Conservation (phyloP, 169 alveolate genomes). For the Plasmodium gaboni region DNA sequence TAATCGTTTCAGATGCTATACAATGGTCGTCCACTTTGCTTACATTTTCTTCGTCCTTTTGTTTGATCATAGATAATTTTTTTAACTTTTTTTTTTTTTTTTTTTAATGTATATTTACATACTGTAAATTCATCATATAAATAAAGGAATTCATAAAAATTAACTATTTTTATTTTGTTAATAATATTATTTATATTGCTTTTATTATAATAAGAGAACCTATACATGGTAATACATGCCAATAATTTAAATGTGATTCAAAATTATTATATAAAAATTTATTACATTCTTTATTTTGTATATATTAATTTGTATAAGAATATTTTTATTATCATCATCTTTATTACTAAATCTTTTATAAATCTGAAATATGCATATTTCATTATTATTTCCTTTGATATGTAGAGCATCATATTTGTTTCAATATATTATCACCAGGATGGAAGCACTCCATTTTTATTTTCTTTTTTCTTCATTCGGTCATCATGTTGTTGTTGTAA, state of each 20-base stretch:
- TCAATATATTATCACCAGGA: neutral
- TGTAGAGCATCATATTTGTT: conserved; percentile 24
- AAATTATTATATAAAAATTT: conserved; percentile 35
- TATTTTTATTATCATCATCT: conserved; percentile 9
- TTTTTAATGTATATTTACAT: conserved; percentile 10
- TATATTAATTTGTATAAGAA: conserved; percentile 40
- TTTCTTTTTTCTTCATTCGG: conserved; percentile 1
- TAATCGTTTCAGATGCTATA: neutral
- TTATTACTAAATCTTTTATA: conserved; percentile 11
- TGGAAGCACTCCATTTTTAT: conserved; percentile 5
- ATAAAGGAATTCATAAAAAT: conserved; percentile 36
- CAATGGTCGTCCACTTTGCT: neutral
- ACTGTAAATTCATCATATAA: conserved; percentile 21
- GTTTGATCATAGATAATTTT: too few relatives aligned
- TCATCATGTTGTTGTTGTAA: neutral
- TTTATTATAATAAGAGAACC: conserved; percentile 13
- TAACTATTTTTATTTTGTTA: conserved; percentile 14
- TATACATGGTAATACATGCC: conserved; percentile 45
- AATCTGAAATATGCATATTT: conserved; percentile 11
- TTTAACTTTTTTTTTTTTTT: neutral
- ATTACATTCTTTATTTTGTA: conserved; percentile 36
- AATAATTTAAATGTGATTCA: conserved; percentile 13
- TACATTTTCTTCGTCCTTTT: too few relatives aligned
- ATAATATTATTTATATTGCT: neutral
- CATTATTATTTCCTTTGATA: conserved; percentile 10